Evolutionary conservation across 2,329 filamentous ascomycete species (phyloP), one percentile per base, ranked within the genome.

Genomic region (Cryoendolithus antarcticus): DNA sequence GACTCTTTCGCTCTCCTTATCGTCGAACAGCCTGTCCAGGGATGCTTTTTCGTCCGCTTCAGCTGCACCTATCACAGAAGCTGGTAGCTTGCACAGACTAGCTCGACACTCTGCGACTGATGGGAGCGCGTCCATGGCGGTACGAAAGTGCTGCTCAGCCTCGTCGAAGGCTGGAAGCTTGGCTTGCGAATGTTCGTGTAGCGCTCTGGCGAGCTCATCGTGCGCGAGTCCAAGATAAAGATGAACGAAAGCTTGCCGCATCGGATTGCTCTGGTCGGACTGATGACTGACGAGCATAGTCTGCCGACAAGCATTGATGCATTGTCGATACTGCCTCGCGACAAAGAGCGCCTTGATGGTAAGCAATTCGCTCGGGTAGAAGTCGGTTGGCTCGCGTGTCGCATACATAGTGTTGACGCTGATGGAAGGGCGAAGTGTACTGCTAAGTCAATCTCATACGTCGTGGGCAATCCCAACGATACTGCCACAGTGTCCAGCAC

Each of bases 171-270:
- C 50, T 0, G 59, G 53, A 5, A 69, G 27, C 46, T 69, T 71
- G 30, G 60, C 60, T 13, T 48, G 49, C 2, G 67, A 70, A 46
- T 62, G 62, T n/a, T 63, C 55, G 39, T 70, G 66, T 37, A 67
- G 63, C 27, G 57, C 48, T 6, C 62, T 58, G 3, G 64, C 67
- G n/a, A 70, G 56, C 3, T 59, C 58, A 41, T 71, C 67, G 42
- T 66, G 63, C 19, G 59, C 64, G 7, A 66, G 53, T 3, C 61
- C 69, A 7, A 58, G 56, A 50, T 70, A 70, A 49, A 70, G 68
- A 42, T 59, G 57, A 30, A 70, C 56, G 46, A 62, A 69, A 4
- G 47, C 37, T 9, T 49, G 42, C 9, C 49, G 50, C 30, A 56
- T 37, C 2, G 49, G 49, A 19, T 19, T 19, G 2, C 35, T n/a